Conservation (phyloP, 1,284 basidiomycete genomes). For the Phylloboletellus chloephorus region DNA sequence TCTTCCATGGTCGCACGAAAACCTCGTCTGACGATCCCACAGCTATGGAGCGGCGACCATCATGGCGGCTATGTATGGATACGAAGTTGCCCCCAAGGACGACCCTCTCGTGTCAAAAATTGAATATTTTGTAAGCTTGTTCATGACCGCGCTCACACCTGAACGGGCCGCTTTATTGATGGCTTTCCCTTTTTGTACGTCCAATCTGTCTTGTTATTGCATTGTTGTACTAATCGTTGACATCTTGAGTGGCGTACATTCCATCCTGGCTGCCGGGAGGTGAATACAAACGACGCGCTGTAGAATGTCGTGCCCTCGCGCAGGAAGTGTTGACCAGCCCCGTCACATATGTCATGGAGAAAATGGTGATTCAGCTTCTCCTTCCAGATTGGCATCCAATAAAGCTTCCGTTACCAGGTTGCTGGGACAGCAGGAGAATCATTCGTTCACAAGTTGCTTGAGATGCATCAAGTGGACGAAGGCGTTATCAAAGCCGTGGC, state of each 20-base stretch:
- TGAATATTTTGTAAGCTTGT: slow-evolving; percentile 12
- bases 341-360: slow-evolving; percentile 28
- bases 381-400: background rate
- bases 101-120: slow-evolving; percentile 26
- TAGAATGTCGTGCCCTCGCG: slow-evolving; percentile 24
- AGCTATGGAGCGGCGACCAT: slow-evolving; percentile 25
- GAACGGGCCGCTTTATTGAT: slow-evolving; percentile 22
- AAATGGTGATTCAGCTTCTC: slow-evolving; percentile 25
- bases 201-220: slow-evolving; percentile 3
- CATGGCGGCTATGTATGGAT: slow-evolving; percentile 27
- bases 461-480: slow-evolving; percentile 5
- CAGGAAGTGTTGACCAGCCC: slow-evolving; percentile 28
- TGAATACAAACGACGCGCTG: slow-evolving; percentile 25
- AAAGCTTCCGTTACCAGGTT: slow-evolving; percentile 7
- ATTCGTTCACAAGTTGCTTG: slow-evolving; percentile 20
- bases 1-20: background rate
- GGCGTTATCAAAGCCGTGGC: slow-evolving; percentile 24
- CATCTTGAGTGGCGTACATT: slow-evolving; percentile 23
- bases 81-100: slow-evolving; percentile 20
- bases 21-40: background rate
- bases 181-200: slow-evolving; percentile 26
- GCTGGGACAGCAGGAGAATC: slow-evolving; percentile 21
- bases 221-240: slow-evolving; percentile 20
- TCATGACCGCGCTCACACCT: slow-evolving; percentile 17
- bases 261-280: slow-evolving; percentile 38